Evolutionary conservation across 306 rosid genomes (phyloP), one percentile per base, ranked within the genome.

Genomic region (Rubus parviflorus): DNA sequence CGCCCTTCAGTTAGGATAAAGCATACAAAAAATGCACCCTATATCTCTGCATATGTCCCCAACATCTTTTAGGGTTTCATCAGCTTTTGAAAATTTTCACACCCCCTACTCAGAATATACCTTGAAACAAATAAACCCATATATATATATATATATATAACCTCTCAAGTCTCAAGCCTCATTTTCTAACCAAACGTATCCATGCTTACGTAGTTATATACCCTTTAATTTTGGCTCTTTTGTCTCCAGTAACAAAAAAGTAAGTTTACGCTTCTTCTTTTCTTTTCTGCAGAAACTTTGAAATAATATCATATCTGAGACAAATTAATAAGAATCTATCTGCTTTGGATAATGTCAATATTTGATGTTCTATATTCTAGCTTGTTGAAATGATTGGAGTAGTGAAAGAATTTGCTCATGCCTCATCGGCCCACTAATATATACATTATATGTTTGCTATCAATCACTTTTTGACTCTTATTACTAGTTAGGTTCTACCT

Each of bases 341-440:
- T 22, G 58, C 47, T 65, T 76, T 41, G 74, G 80, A 77, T 77
- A 77, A 68, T 66, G 47, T 67, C 17, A 7, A 58, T 17, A 46
- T 7, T 16, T 13, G 57, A 53, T 8, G 0, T 35, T 49, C 3
- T 58, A 25, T 13, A 23, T 25, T 60, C 16, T 8, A 60, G 41
- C 57, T 41, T 43, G 8, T 30, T 62, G 77, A 48, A 64, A 72
- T 73, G 73, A 73, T 65, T 64, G 73, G 70, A 22, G 65, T 20
- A 8, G 47, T 41, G 41, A 12, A 13, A 60, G 70, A 79, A 52
- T 15, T 43, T 10, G 43, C n/a, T 35, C 30, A 5, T 35, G 22
- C 62, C 65, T 38, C 20, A 37, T 16, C 20, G 64, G 75, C 38
- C 75, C 75, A 53, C 38, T 38, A 12, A 42, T 49, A 4, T 63